Conservation (phyloP, 2,329 filamentous ascomycete species). For the Trichoderma simmonsii region DNA sequence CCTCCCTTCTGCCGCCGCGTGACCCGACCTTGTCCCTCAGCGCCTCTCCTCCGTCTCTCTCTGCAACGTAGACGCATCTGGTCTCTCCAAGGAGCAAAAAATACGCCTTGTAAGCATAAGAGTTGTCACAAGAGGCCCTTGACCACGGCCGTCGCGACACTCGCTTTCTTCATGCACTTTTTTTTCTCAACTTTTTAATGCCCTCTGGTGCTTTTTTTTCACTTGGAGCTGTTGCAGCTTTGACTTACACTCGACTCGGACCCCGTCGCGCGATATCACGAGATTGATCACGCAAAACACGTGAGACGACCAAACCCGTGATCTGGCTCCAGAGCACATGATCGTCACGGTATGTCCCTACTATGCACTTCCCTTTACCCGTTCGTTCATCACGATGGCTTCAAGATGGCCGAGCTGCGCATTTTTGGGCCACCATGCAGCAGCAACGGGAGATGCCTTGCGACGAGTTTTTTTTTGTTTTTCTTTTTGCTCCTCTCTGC, state of each 20-base stretch:
- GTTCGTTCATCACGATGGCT: slow-evolving; percentile 20
- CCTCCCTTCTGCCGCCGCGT: slow-evolving; percentile 38
- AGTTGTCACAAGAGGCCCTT: slow-evolving; percentile 13
- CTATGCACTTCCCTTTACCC: slow-evolving; percentile 20
- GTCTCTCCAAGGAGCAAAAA: not conserved
- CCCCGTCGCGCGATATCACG: slow-evolving; percentile 45
- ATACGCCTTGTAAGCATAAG: slow-evolving; percentile 17
- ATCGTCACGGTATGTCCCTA: slow-evolving; percentile 41
- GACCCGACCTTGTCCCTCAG: slow-evolving; percentile 28
- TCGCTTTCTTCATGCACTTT: slow-evolving; percentile 2
- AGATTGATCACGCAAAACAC: slow-evolving; percentile 47
- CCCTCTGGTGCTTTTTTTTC: slow-evolving; percentile 16
- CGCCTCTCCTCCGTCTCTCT: slow-evolving; percentile 18
- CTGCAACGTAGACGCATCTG: not conserved
- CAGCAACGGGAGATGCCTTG: not conserved
- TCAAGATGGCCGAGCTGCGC: slow-evolving; percentile 18
- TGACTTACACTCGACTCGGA: slow-evolving; percentile 31
- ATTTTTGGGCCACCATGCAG: slow-evolving; percentile 16
- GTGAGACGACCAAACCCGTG: slow-evolving; percentile 44
- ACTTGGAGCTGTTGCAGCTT: not conserved
- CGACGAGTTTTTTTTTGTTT: not conserved
- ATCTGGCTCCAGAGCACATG: slow-evolving; percentile 44
- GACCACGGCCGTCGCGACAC: slow-evolving; percentile 12
- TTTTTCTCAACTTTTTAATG: not conserved
- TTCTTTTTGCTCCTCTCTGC: not conserved